Evolutionary conservation across 2,329 filamentous ascomycete species (phyloP), one percentile per base, ranked within the genome.

Genomic region (Penicillium glabrum): DNA sequence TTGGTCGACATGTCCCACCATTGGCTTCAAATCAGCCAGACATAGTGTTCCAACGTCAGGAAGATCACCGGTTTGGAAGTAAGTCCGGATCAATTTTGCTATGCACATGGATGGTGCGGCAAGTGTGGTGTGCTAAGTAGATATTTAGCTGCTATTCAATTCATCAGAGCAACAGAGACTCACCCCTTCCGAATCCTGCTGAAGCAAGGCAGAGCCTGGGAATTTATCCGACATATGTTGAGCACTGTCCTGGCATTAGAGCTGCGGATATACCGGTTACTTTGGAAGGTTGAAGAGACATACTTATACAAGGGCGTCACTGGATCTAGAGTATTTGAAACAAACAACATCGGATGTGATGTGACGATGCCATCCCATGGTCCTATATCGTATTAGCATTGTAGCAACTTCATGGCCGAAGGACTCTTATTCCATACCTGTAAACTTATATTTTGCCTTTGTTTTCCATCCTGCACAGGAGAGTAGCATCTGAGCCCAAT

Each of bases 301-400:
- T 60, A 72, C 70, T 64, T 74, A 21, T 61, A 57, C 47, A 86
- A 69, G 3, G 84, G 84, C 0, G 84, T 87, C 1, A 87, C 82
- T 0, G 86, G 85, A 55, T 87, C 85, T 14, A 81, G 75, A 0
- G 79, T 82, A 63, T 83, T 86, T 35, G 80, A 81, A 13, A 86
- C 71, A 65, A 85, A 83, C 7, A 87, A 75, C 31, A 87, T 73
- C 0, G 85, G 85, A 60, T 83, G 78, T 6, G 77, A 68, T 23
- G 39, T 41, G 1, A 72, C 72, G n/a, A 66, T 61, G 27, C 67
- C 69, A 43, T 66, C 68, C 43, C 65, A 64, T 21, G 69, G 68
- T 7, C 63, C 68, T 72, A 14, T 35, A 27, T 31, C 2, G 5
- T 31, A 11, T 39, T 39, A 19, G n/a, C 11, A 26, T 26, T 10